A percentile compares a stretch with the other conserved stretches of the same genome.
Conservation (phyloP, 2,329 filamentous ascomycete species). For the Eutypella sp. region DNA sequence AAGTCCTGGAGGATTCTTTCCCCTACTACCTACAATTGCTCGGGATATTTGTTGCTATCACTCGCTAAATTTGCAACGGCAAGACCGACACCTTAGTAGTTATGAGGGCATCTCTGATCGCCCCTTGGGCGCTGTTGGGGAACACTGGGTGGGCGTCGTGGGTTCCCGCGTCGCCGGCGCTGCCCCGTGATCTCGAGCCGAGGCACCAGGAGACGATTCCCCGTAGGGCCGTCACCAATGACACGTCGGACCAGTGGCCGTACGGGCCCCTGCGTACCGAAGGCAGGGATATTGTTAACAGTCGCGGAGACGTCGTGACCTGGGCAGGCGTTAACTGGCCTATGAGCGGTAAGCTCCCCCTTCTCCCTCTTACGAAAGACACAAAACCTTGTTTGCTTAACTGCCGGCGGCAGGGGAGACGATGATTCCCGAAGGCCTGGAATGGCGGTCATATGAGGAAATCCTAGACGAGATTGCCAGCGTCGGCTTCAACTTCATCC, state of each 20-base stretch:
- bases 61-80: too few relatives aligned
- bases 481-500: conserved; percentile 51
- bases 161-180: conserved; percentile 6
- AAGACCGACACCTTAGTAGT: neutral
- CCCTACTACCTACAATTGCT: too few relatives aligned
- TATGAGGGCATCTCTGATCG: conserved; percentile 11
- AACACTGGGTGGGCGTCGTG: conserved; percentile 13
- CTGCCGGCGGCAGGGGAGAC: conserved; percentile 35
- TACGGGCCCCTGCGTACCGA: conserved; percentile 34
- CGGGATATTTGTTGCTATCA: too few relatives aligned
- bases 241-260: conserved; percentile 24
- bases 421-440: conserved; percentile 52
- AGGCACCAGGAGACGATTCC: conserved; percentile 6
- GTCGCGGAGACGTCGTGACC: conserved; percentile 29
- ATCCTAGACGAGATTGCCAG: conserved; percentile 45
- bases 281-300: conserved; percentile 33
- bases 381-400: conserved; percentile 7
- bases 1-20: too few relatives aligned
- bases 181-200: conserved; percentile 7
- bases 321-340: conserved; percentile 35
- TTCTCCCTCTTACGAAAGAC: too few relatives aligned
- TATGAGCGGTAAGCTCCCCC: conserved; percentile 25
- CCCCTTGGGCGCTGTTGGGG: conserved; percentile 10
- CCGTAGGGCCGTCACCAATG: conserved; percentile 12
- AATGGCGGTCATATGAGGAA: conserved; percentile 44